These are phyloP conservation scores for Pterula multifida DNA, from an alignment of 1,284 basidiomycete species.

Conservation along the genomic window DNA sequence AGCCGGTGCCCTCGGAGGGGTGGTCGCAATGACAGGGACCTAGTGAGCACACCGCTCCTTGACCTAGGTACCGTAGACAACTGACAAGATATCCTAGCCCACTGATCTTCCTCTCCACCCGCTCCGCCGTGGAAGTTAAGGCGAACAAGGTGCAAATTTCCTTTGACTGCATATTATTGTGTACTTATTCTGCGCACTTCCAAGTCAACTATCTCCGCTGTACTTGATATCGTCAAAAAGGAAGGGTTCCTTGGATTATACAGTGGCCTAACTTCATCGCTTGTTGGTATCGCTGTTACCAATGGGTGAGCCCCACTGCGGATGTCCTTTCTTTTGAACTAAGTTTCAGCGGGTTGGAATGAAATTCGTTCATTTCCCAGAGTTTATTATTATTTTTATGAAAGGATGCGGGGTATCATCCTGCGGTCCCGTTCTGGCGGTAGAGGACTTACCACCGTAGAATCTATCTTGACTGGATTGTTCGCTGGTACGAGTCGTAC, in stretches of 20 bases:
- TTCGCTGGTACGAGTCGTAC: conserved; percentile 54
- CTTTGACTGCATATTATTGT: not conserved
- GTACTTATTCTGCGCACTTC: conserved; percentile 4
- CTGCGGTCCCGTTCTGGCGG: conserved; percentile 44
- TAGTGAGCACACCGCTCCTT: no score
- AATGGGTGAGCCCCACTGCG: conserved; percentile 53
- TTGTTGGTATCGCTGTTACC: conserved; percentile 87
- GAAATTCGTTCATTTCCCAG: no score
- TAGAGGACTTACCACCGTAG: conserved; percentile 68
- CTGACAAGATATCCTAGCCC: conserved; percentile 47
- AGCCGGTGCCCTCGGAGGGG: conserved; percentile 86
- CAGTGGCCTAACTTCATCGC: conserved; percentile 76
- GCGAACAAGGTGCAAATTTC: conserved; percentile 45
- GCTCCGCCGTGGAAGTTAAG: conserved; percentile 85
- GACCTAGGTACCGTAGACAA: no score
- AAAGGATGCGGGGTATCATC: conserved; percentile 47
- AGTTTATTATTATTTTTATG: conserved; percentile 80
- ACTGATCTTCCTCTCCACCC: conserved; percentile 84
- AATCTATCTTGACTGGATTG: conserved; percentile 85
- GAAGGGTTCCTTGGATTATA: conserved; percentile 86
- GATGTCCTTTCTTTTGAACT: conserved; percentile 3
- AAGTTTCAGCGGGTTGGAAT: not conserved
- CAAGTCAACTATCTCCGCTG: conserved; percentile 43
- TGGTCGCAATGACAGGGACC: conserved; percentile 78
- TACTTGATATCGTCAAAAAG: conserved; percentile 69